Conservation (phyloP, 495 filamentous ascomycete genomes). For the Penicillium egyptiacum region DNA sequence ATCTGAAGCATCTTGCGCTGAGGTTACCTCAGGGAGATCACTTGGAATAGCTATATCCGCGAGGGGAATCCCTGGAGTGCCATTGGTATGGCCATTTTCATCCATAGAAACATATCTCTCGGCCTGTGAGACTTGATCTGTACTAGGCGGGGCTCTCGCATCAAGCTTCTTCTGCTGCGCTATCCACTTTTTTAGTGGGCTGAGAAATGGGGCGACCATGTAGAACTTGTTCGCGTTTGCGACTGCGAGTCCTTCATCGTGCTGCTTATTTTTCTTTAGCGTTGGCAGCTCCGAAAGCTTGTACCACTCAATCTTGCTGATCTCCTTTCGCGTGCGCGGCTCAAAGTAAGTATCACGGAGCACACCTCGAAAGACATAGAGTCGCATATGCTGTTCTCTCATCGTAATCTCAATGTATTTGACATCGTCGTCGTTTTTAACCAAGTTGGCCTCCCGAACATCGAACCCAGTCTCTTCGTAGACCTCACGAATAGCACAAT, state of each 20-base stretch:
- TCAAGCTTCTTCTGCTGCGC: slow-evolving; percentile 73
- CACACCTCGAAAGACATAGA: slow-evolving; percentile 87
- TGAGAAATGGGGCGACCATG: slow-evolving; percentile 94
- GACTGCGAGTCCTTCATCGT: slow-evolving; percentile 52
- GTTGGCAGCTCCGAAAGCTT: slow-evolving; percentile 83
- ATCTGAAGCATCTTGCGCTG: slow-evolving; percentile 52
- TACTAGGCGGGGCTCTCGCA: slow-evolving; percentile 30
- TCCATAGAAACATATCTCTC: slow-evolving; percentile 44
- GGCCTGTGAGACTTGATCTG: slow-evolving; percentile 19
- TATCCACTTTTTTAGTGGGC: slow-evolving; percentile 87
- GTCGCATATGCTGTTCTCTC: slow-evolving; percentile 85
- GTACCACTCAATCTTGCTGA: slow-evolving; percentile 94
- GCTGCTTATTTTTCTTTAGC: slow-evolving; percentile 63
- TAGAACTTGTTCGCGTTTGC: slow-evolving; percentile 85
- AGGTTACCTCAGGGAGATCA: slow-evolving; percentile 43
- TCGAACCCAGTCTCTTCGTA: slow-evolving; percentile 96
- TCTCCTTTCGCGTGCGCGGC: slow-evolving; percentile 91
- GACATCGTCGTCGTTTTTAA: slow-evolving; percentile 62
- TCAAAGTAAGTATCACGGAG: slow-evolving; percentile 83
- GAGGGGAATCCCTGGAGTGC: slow-evolving; percentile 15
- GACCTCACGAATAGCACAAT: slow-evolving; percentile 89
- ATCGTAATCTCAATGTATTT: slow-evolving; percentile 85
- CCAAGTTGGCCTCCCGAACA: slow-evolving; percentile 66
- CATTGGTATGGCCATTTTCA: slow-evolving; percentile 25
- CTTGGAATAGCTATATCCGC: slow-evolving; percentile 33